phyloP scores from a whole-genome alignment of 2,329 filamentous ascomycete genomes.

The Monilinia aucupariae region DNA sequence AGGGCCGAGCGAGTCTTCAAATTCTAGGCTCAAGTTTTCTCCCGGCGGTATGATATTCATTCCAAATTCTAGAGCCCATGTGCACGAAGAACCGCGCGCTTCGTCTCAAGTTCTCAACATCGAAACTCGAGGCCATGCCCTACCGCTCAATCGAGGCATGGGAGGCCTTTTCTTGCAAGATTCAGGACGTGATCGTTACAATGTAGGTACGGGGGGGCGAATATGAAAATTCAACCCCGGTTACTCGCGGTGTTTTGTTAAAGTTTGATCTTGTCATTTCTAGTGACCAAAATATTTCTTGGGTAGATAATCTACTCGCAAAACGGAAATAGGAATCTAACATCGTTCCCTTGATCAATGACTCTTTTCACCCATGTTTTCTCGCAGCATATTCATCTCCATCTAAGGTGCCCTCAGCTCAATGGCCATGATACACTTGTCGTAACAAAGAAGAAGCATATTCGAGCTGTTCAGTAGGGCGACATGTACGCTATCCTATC shows the following conservation, averaged over 20 bases:
- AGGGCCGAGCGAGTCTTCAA: background rate
- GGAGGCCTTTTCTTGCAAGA: background rate
- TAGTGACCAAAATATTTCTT: background rate
- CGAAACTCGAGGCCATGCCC: background rate
- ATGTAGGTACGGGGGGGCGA: background rate
- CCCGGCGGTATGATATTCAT: background rate
- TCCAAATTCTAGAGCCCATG: background rate
- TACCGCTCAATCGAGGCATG: background rate
- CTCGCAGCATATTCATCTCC: background rate
- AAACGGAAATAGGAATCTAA: background rate
- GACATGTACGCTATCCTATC: background rate
- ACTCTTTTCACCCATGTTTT: too few relatives aligned
- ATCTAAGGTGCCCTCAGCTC: too few relatives aligned
- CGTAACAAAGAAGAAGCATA: background rate
- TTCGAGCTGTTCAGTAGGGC: background rate
- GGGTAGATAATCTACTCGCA: too few relatives aligned
- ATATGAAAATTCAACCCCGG: background rate
- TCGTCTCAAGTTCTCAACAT: background rate
- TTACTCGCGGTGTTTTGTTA: background rate
- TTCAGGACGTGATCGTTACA: background rate
- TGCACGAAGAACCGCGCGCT: background rate
- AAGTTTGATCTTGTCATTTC: background rate
- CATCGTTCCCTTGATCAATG: background rate
- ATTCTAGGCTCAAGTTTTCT: background rate
- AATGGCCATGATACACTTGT: background rate